Conservation (phyloP, 306 rosid genomes). For the Quercus suber region DNA sequence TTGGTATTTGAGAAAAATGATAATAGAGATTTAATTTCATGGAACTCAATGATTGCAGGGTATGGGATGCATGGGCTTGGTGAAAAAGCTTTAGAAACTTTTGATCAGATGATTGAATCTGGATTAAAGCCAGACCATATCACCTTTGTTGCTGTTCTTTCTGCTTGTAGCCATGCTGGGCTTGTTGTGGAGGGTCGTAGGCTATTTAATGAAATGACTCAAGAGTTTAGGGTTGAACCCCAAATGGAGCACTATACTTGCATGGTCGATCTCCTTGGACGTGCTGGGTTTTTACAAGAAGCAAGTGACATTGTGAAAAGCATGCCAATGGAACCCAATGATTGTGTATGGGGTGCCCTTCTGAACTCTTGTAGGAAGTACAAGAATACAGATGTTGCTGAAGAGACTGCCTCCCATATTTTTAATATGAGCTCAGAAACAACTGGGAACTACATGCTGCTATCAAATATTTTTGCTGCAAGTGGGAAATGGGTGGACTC, state of each 20-base stretch:
- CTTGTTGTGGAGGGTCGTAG: slow-evolving; percentile 53
- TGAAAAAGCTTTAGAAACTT: slow-evolving; percentile 54
- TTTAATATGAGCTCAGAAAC: slow-evolving; percentile 34
- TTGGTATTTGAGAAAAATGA: slow-evolving; percentile 49
- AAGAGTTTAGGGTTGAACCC: slow-evolving; percentile 54
- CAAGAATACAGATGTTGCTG: slow-evolving; percentile 49
- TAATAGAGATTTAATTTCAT: slow-evolving; percentile 61
- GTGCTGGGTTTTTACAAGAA: slow-evolving; percentile 75
- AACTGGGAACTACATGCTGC: slow-evolving; percentile 69
- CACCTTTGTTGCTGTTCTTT: slow-evolving; percentile 65
- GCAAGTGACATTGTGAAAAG: slow-evolving; percentile 54
- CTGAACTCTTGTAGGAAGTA: slow-evolving; percentile 71
- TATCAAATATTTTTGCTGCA: slow-evolving; percentile 77
- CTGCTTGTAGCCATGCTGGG: slow-evolving; percentile 88
- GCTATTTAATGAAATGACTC: slow-evolving; percentile 50
- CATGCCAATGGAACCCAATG: slow-evolving; percentile 79
- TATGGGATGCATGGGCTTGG: slow-evolving; percentile 86
- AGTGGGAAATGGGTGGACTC: slow-evolving; percentile 83
- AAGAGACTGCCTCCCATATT: slow-evolving; percentile 51
- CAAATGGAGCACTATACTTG: slow-evolving; percentile 80
- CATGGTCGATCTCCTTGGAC: slow-evolving; percentile 82
- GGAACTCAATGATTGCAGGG: slow-evolving; percentile 81
- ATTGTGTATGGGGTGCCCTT: slow-evolving; percentile 74
- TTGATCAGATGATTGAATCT: slow-evolving; percentile 48
- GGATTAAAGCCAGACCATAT: slow-evolving; percentile 64